Evolutionary conservation across 257 asterid species (phyloP).

Genomic region (Solanum neorickii): DNA sequence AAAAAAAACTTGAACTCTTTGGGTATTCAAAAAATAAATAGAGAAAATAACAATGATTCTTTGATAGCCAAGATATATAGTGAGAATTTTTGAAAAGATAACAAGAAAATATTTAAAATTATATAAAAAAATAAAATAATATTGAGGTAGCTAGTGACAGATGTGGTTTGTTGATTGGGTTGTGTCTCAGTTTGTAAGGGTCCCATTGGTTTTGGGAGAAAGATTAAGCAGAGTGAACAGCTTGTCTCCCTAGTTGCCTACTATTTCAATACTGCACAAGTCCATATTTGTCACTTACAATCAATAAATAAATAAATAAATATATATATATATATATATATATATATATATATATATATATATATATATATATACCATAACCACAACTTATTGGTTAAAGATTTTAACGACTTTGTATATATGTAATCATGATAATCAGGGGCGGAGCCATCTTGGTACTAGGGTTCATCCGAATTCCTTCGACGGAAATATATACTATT

Average conservation of each 20-base stretch:
- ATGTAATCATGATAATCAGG: no score
- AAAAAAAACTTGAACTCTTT: not conserved
- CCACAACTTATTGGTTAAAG: not conserved
- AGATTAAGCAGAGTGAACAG: slow-evolving; percentile 18
- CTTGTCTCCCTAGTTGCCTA: slow-evolving; percentile 19
- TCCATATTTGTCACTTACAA: not conserved
- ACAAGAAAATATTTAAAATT: not conserved
- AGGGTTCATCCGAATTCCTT: no score
- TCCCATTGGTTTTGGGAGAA: slow-evolving; percentile 30
- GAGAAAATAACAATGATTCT: not conserved
- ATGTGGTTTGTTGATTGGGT: slow-evolving; percentile 22
- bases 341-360: no score
- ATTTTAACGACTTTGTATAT: not conserved
- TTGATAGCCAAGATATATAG: not conserved
- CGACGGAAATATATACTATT: no score
- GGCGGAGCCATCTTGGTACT: accelerated
- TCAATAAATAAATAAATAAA: no score
- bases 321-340: no score
- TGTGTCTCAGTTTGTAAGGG: slow-evolving; percentile 25
- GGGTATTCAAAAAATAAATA: not conserved
- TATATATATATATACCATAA: not conserved
- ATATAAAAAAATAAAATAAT: no score
- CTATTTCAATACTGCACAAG: not conserved
- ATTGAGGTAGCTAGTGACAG: not conserved
- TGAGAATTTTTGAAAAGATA: not conserved